phyloP scores from a whole-genome alignment of 495 filamentous ascomycete species.

The Talaromyces ruber region DNA sequence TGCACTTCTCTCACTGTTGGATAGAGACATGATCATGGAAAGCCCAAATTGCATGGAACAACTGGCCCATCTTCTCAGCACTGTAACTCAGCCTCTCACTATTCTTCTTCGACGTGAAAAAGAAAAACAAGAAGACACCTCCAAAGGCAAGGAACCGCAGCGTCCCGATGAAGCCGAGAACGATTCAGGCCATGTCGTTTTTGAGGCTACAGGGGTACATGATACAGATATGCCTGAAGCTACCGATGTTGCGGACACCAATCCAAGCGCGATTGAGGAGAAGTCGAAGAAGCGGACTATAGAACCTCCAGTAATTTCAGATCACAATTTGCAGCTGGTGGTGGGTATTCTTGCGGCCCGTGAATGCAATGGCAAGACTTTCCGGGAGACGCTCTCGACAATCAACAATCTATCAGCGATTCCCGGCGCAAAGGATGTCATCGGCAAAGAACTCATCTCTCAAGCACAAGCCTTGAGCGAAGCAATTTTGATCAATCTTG shows the following conservation, averaged over 20 bases:
- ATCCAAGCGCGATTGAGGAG: conserved; percentile 23
- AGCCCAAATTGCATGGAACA: conserved; percentile 93
- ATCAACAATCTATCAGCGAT: conserved; percentile 97
- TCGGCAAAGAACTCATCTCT: conserved; percentile 79
- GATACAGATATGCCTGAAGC: conserved; percentile 37
- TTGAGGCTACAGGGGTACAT: conserved; percentile 9
- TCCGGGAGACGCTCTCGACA: conserved; percentile 90
- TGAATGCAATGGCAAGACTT: conserved; percentile 94
- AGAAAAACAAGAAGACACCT: conserved; percentile 53
- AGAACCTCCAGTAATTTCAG: conserved; percentile 79
- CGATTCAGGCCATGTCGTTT: not conserved
- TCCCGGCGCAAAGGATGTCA: conserved; percentile 79
- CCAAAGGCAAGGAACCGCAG: conserved; percentile 44
- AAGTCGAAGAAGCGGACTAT: conserved; percentile 66
- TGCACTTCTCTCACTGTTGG: conserved; percentile 76
- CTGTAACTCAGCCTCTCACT: conserved; percentile 80
- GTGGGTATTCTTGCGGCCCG: conserved; percentile 92
- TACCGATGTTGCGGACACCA: conserved; percentile 22
- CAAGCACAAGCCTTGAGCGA: conserved; percentile 79
- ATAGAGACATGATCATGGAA: conserved; percentile 89
- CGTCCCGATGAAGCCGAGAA: conserved; percentile 4
- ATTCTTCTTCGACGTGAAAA: conserved; percentile 78
- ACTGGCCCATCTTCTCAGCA: conserved; percentile 75
- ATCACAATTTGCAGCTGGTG: conserved; percentile 82
- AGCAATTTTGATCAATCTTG: conserved; percentile 73